These are phyloP conservation scores for Erodium trifolium DNA, from an alignment of 441 rosid genomes.

Conservation along the genomic window DNA sequence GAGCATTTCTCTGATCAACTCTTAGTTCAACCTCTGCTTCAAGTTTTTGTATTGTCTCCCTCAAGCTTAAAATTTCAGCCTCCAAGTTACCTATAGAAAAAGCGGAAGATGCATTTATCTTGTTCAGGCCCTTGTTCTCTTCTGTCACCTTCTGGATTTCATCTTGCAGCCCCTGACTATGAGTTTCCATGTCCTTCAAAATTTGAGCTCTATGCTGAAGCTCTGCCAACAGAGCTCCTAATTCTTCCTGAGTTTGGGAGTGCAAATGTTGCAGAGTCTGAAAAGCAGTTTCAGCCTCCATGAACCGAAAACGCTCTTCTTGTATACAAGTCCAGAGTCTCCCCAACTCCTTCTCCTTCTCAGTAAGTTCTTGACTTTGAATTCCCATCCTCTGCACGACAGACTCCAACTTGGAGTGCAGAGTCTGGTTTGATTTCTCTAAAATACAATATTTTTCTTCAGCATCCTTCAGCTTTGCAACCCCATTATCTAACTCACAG, in stretches of 20 bases:
- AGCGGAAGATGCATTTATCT: constrained; percentile 64
- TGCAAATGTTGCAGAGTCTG: constrained; percentile 87
- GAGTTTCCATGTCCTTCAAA: constrained; percentile 58
- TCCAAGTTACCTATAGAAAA: constrained; percentile 53
- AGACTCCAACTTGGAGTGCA: constrained; percentile 60
- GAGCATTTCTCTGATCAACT: constrained; percentile 77
- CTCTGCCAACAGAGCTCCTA: constrained; percentile 54
- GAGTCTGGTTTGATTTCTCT: constrained; percentile 66
- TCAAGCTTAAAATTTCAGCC: constrained; percentile 54
- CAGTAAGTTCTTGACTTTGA: constrained; percentile 68
- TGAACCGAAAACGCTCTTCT: constrained; percentile 69
- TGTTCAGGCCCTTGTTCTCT: constrained; percentile 49
- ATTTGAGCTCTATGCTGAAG: constrained; percentile 50
- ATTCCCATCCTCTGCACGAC: constrained; percentile 44
- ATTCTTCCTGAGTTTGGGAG: constrained; percentile 87
- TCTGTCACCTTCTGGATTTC: constrained; percentile 51
- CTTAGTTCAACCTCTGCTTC: constrained; percentile 79
- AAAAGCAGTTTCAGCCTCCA: constrained; percentile 95
- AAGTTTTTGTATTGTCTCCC: constrained; percentile 65
- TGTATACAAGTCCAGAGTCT: constrained; percentile 75
- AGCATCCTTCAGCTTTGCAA: constrained; percentile 55
- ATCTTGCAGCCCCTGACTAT: constrained; percentile 42
- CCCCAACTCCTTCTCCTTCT: constrained; percentile 80
- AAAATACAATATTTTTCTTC: constrained; percentile 70
- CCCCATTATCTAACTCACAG: constrained; percentile 55